These are phyloP conservation scores for Luffa acutangula DNA, from an alignment of 306 rosid species.

Conservation along the genomic window DNA sequence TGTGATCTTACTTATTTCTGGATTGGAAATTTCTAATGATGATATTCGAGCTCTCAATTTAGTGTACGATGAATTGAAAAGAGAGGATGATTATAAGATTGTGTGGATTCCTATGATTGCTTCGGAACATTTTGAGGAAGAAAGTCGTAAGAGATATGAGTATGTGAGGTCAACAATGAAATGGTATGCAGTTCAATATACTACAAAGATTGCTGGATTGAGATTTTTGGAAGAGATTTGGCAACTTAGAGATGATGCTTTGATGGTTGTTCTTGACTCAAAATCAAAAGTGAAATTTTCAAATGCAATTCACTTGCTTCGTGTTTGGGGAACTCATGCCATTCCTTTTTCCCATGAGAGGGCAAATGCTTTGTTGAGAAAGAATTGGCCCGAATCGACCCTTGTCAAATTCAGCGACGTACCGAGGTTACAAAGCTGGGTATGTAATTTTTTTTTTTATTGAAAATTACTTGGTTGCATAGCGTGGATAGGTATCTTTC, in stretches of 20 bases:
- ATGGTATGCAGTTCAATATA: conserved; percentile 34
- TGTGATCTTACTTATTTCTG: conserved; percentile 35
- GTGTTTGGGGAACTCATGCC: conserved; percentile 32
- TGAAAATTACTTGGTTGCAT: too few species aligned
- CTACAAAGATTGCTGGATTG: conserved; percentile 21
- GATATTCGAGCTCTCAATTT: conserved; percentile 28
- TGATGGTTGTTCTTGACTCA: conserved; percentile 23
- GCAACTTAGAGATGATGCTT: conserved; percentile 35
- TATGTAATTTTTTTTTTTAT: not conserved
- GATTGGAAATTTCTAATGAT: conserved; percentile 36
- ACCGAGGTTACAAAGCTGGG: conserved; percentile 16
- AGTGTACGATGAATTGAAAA: conserved; percentile 25
- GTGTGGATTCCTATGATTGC: conserved; percentile 46
- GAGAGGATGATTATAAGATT: conserved; percentile 25
- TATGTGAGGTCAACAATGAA: conserved; percentile 29
- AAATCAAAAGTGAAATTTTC: conserved; percentile 29
- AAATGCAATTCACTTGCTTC: conserved; percentile 41
- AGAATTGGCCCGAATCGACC: conserved; percentile 8
- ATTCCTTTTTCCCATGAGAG: conserved; percentile 22
- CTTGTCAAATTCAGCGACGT: conserved; percentile 4
- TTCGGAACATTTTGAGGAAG: not conserved
- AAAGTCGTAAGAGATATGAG: conserved; percentile 34
- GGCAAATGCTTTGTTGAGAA: not conserved
- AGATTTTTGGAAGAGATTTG: conserved; percentile 39
- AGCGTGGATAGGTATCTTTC: too few species aligned